Evolutionary conservation across 345 rosid species (phyloP).

Genomic region (Iberis pinnata): DNA sequence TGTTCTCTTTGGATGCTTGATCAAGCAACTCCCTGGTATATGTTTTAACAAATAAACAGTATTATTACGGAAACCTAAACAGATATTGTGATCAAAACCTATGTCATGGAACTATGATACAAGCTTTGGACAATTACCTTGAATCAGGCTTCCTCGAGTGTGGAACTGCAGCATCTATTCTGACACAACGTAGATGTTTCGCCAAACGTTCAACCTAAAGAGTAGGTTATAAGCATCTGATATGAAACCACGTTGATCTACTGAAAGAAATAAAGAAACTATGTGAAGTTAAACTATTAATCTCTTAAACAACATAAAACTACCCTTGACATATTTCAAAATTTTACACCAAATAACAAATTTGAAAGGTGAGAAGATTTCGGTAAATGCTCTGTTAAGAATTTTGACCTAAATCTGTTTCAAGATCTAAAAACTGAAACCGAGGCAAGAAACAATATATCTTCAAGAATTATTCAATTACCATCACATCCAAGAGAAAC

Average conservation of each 20-base stretch:
- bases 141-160: slow-evolving; percentile 60
- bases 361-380: no score
- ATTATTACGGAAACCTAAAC: neutral
- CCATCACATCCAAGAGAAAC: slow-evolving; percentile 95
- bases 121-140: slow-evolving; percentile 37
- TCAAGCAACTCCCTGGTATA: slow-evolving; percentile 63
- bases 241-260: neutral
- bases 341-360: no score
- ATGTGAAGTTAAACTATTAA: no score
- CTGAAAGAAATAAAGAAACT: neutral
- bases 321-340: no score
- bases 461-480: slow-evolving; percentile 29
- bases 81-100: neutral
- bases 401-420: no score
- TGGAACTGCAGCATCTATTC: slow-evolving; percentile 84
- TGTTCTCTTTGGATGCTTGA: slow-evolving; percentile 65
- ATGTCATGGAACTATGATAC: neutral
- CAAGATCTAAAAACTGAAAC: no score
- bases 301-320: no score
- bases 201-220: slow-evolving; percentile 89
- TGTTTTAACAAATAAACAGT: slow-evolving; percentile 3
- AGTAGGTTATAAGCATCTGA: slow-evolving; percentile 22
- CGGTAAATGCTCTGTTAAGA: no score
- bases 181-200: slow-evolving; percentile 88
- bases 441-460: no score